Conservation (phyloP, 2,329 filamentous ascomycete genomes). For the Penicillium sp. region DNA sequence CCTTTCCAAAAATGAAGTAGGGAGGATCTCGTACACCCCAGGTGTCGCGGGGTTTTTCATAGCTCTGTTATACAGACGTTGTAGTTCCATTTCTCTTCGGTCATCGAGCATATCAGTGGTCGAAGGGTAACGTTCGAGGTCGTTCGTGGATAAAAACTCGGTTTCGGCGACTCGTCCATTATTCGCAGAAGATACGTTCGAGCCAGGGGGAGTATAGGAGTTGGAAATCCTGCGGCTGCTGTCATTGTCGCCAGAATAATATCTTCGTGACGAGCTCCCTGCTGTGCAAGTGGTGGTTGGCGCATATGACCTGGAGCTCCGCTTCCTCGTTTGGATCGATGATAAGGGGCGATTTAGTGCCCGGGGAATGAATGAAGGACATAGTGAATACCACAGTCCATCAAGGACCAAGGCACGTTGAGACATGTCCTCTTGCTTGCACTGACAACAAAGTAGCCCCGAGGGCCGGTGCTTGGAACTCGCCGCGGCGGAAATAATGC, state of each 20-base stretch:
- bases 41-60: background rate
- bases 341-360: constrained; percentile 20
- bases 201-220: background rate
- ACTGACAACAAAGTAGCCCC: background rate
- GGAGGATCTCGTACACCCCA: background rate
- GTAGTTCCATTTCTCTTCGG: background rate
- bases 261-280: constrained; percentile 21
- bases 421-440: constrained; percentile 37
- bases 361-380: constrained; percentile 38
- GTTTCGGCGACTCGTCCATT: background rate
- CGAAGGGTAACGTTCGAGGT: background rate
- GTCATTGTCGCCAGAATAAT: background rate
- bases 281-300: constrained; percentile 9
- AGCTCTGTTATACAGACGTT: background rate
- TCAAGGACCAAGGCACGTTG: constrained; percentile 37
- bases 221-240: background rate
- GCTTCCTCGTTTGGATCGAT: constrained; percentile 15
- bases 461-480: background rate
- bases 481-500: constrained; percentile 9
- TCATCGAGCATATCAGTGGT: constrained; percentile 1
- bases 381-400: constrained; percentile 47
- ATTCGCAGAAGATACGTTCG: background rate
- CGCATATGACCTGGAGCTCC: constrained; percentile 4
- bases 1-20: constrained; percentile 30
- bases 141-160: background rate